Evolutionary conservation across 2,329 filamentous ascomycete genomes (phyloP).

Genomic region (Sodiomyces alkalinus): DNA sequence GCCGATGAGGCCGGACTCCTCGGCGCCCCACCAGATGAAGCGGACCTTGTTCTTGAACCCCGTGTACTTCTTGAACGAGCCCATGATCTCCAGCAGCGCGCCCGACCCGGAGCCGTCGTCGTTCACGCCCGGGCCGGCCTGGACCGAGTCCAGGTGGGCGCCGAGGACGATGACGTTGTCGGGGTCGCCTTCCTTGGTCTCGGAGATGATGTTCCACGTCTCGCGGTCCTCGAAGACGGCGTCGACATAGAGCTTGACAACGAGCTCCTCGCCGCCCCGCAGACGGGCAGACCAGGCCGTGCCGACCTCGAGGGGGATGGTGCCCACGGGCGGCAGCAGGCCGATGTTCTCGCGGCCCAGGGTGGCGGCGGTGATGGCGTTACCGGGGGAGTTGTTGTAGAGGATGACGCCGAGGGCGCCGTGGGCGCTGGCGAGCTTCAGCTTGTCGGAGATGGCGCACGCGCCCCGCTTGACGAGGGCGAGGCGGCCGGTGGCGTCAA

Average conservation of each 20-base stretch:
- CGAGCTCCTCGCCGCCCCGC: conserved; percentile 16
- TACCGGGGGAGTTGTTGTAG: conserved; percentile 43
- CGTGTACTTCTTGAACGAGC: conserved; percentile 19
- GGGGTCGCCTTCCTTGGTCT: conserved; percentile 26
- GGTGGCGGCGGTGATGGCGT: conserved; percentile 30
- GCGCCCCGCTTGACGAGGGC: conserved; percentile 27
- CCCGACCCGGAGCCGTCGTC: conserved; percentile 24
- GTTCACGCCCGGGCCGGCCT: conserved; percentile 23
- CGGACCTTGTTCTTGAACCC: conserved; percentile 26
- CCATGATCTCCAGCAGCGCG: conserved; percentile 22
- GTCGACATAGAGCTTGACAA: conserved; percentile 20
- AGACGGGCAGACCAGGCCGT: conserved; percentile 18
- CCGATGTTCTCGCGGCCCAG: conserved; percentile 27
- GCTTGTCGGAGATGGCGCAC: conserved; percentile 27
- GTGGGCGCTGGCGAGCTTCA: conserved; percentile 24
- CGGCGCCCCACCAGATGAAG: conserved; percentile 27
- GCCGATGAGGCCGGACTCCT: conserved; percentile 29
- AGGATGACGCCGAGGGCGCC: conserved; percentile 34
- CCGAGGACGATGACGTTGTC: conserved; percentile 26
- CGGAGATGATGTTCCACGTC: conserved; percentile 25
- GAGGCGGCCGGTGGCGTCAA: conserved; percentile 27
- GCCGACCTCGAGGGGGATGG: conserved; percentile 20
- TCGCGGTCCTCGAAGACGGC: conserved; percentile 19
- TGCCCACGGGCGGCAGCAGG: conserved; percentile 19
- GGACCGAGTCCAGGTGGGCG: conserved; percentile 24